Evolutionary conservation across 345 rosid genomes (phyloP).

Genomic region (Boechera retrofracta): DNA sequence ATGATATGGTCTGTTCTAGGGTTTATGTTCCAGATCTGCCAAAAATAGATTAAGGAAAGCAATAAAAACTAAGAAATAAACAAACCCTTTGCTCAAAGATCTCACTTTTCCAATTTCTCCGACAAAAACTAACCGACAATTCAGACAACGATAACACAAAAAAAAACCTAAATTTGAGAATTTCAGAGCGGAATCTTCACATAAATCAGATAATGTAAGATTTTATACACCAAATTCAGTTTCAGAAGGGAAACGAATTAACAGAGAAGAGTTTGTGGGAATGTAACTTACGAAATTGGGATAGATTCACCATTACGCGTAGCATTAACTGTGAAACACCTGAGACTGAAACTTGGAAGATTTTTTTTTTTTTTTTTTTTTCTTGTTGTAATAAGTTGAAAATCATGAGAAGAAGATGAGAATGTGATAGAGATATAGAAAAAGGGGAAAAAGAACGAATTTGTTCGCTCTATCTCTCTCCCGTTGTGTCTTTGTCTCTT

Average conservation of each 20-base stretch:
- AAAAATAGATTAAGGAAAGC: background rate
- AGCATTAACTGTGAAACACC: conserved; percentile 42
- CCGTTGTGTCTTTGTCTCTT: conserved; percentile 14
- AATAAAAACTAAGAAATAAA: background rate
- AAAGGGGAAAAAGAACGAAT: background rate
- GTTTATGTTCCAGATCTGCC: conserved; percentile 40
- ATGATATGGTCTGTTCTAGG: conserved; percentile 20
- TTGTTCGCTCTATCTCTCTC: conserved; percentile 12
- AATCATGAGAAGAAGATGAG: conserved; percentile 27
- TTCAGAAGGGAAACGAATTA: background rate
- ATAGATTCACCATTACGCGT: conserved; percentile 24
- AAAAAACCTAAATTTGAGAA: conserved; percentile 3
- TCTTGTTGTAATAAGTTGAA: background rate
- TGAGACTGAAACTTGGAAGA: conserved; percentile 31
- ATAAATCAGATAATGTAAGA: conserved; percentile 9
- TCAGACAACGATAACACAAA: background rate
- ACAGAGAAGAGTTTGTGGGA: conserved; percentile 12
- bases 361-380: background rate
- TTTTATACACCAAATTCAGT: background rate
- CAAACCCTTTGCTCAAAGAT: conserved; percentile 19
- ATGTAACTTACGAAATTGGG: conserved; percentile 39
- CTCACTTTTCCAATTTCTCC: conserved; percentile 4
- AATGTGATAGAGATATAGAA: background rate
- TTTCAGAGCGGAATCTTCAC: conserved; percentile 9
- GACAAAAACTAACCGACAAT: conserved; percentile 8